These are phyloP conservation scores for Myxozyma udenii DNA, from an alignment of 805 yeast genomes.

Conservation along the genomic window DNA sequence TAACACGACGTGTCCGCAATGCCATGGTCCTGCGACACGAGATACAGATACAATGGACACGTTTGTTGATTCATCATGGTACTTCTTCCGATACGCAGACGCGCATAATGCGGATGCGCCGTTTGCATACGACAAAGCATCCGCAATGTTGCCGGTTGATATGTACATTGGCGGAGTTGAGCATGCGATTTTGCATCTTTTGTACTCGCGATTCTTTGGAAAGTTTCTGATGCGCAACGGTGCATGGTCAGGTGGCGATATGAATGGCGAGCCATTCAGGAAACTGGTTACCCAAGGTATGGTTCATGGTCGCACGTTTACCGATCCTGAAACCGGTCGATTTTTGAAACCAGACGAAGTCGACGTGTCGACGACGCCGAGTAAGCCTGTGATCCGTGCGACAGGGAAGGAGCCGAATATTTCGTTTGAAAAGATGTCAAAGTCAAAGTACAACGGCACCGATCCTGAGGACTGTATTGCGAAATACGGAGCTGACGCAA, in stretches of 20 bases:
- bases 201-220: slow-evolving; percentile 81
- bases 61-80: slow-evolving; percentile 97
- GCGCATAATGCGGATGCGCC: slow-evolving; percentile 57
- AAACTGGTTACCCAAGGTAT: slow-evolving; percentile 89
- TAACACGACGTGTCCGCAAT: slow-evolving; percentile 74
- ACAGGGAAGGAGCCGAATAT: slow-evolving; percentile 54
- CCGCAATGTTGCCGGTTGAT: slow-evolving; percentile 73
- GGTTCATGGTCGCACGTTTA: slow-evolving; percentile 90
- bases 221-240: slow-evolving; percentile 71
- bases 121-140: slow-evolving; percentile 52
- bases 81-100: slow-evolving; percentile 80
- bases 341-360: slow-evolving; percentile 79
- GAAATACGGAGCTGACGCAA: slow-evolving; percentile 87
- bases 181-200: slow-evolving; percentile 88
- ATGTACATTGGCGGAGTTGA: slow-evolving; percentile 93
- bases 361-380: slow-evolving; percentile 40
- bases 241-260: slow-evolving; percentile 58
- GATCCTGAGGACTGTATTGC: slow-evolving; percentile 77
- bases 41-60: slow-evolving; percentile 99
- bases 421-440: slow-evolving; percentile 90
- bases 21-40: slow-evolving; percentile 65
- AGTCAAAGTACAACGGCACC: slow-evolving; percentile 91
- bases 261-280: slow-evolving; percentile 75
- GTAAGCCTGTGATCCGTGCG: slow-evolving; percentile 46
- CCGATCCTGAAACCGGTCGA: slow-evolving; percentile 66